These are phyloP conservation scores for Phytophthora idaei DNA, from an alignment of 352 stramenopile genomes.

Conservation along the genomic window DNA sequence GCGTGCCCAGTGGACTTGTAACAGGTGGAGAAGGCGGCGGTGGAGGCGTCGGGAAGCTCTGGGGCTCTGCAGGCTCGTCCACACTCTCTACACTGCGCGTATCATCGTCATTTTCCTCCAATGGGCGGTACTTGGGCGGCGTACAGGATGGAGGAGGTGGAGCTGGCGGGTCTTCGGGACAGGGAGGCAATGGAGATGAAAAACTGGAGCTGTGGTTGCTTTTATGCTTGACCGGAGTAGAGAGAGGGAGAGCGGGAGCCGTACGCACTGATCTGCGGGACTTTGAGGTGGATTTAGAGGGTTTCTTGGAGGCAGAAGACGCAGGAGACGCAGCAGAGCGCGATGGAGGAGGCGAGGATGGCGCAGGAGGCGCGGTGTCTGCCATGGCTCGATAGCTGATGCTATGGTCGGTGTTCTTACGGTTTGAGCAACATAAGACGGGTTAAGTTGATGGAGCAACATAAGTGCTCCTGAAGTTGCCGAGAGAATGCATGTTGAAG, in stretches of 20 bases:
- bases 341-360: slow-evolving; percentile 30
- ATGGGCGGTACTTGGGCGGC: slow-evolving; percentile 69
- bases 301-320: slow-evolving; percentile 17
- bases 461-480: background rate
- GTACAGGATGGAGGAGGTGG: slow-evolving; percentile 66
- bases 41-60: slow-evolving; percentile 50
- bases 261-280: slow-evolving; percentile 2
- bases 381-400: background rate
- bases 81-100: slow-evolving; percentile 46
- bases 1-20: slow-evolving; percentile 29
- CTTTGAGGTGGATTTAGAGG: slow-evolving; percentile 10
- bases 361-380: slow-evolving; percentile 29
- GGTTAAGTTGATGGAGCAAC: background rate
- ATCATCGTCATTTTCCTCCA: slow-evolving; percentile 64
- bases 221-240: slow-evolving; percentile 18
- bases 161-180: slow-evolving; percentile 68
- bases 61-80: slow-evolving; percentile 35
- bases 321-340: slow-evolving; percentile 27
- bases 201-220: slow-evolving; percentile 64
- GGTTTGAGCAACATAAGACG: slow-evolving; percentile 15
- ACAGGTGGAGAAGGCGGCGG: slow-evolving; percentile 48
- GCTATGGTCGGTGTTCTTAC: background rate
- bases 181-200: slow-evolving; percentile 75
- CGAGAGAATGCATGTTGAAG: slow-evolving; percentile 19
- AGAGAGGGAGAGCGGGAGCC: slow-evolving; percentile 3